phyloP scores from a whole-genome alignment of 352 stramenopile genomes.

The Thalassiosira oceanica region DNA sequence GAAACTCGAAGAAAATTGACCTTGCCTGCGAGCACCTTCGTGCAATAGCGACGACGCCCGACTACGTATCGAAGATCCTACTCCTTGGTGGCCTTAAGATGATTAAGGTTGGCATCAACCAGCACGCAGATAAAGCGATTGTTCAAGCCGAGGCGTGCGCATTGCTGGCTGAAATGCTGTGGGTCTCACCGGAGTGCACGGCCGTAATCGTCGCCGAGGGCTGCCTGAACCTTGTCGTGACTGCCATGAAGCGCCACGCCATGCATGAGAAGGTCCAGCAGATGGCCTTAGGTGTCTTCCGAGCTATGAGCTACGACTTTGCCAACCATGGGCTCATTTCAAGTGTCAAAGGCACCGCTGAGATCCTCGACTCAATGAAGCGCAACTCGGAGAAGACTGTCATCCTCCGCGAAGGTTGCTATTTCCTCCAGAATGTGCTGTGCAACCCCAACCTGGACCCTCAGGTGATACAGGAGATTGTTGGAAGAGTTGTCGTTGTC shows the following conservation, averaged over 20 bases:
- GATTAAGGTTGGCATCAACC: slow-evolving; percentile 14
- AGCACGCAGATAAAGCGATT: slow-evolving; percentile 11
- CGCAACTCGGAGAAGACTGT: slow-evolving; percentile 7
- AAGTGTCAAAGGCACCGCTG: slow-evolving; percentile 11
- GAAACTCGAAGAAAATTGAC: slow-evolving; percentile 12
- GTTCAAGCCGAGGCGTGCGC: slow-evolving; percentile 17
- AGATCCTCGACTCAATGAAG: slow-evolving; percentile 20
- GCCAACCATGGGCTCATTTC: slow-evolving; percentile 22
- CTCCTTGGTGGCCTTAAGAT: slow-evolving; percentile 18
- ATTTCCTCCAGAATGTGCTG: slow-evolving; percentile 49
- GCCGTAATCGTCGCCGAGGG: slow-evolving; percentile 1
- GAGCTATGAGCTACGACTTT: slow-evolving; percentile 19
- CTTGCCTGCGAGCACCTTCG: slow-evolving; percentile 18
- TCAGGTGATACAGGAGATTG: slow-evolving; percentile 18
- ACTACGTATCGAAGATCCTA: slow-evolving; percentile 19
- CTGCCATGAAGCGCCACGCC: slow-evolving; percentile 10
- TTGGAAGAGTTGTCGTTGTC: slow-evolving; percentile 6
- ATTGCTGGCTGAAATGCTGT: slow-evolving; percentile 11
- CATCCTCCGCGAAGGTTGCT: slow-evolving; percentile 6
- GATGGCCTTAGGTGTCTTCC: slow-evolving; percentile 19
- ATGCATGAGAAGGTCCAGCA: slow-evolving; percentile 15
- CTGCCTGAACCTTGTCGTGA: slow-evolving; percentile 9
- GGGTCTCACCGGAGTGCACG: slow-evolving; percentile 1
- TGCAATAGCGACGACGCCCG: slow-evolving; percentile 5
- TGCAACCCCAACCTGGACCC: slow-evolving; percentile 25